Percentiles rank a stretch among this genome's conserved stretches.
Evolutionary conservation across 208 protist genomes (phyloP).

Genomic region (Tritrichomonas foetus): DNA sequence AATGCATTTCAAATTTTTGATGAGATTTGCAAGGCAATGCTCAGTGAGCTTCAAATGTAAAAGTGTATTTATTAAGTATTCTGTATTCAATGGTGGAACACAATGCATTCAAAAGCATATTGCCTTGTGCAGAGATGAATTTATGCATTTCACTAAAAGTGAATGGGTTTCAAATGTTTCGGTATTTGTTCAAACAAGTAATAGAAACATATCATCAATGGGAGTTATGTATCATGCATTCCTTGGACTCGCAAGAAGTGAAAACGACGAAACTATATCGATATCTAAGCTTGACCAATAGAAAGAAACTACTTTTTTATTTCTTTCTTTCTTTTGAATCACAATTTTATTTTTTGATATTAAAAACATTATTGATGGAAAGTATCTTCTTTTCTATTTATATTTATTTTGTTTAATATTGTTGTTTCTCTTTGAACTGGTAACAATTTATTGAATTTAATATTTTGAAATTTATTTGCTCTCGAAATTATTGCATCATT

Average conservation of each 20-base stretch:
- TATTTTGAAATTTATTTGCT: too few relatives aligned
- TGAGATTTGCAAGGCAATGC: conserved; percentile 8
- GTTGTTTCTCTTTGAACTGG: too few relatives aligned
- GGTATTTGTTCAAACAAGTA: background rate
- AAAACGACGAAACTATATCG: background rate
- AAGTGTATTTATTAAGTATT: background rate
- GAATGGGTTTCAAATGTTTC: background rate
- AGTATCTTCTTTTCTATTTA: too few relatives aligned
- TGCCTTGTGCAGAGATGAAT: background rate
- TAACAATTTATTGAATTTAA: too few relatives aligned
- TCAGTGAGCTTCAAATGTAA: background rate
- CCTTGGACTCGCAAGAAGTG: background rate
- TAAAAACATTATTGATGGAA: too few relatives aligned
- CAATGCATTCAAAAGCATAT: background rate
- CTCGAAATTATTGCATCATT: too few relatives aligned
- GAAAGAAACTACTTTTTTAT: too few relatives aligned
- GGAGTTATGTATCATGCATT: conserved; percentile 9
- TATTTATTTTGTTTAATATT: too few relatives aligned
- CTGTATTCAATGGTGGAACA: background rate
- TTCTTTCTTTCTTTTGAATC: too few relatives aligned
- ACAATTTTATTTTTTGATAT: too few relatives aligned
- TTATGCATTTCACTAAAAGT: conserved; percentile 13
- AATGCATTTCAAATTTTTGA: background rate
- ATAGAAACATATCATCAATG: background rate
- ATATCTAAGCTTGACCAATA: too few relatives aligned